These are phyloP conservation scores for Arthrobotrys conoides DNA, from an alignment of 2,329 filamentous ascomycete genomes.

Conservation along the genomic window DNA sequence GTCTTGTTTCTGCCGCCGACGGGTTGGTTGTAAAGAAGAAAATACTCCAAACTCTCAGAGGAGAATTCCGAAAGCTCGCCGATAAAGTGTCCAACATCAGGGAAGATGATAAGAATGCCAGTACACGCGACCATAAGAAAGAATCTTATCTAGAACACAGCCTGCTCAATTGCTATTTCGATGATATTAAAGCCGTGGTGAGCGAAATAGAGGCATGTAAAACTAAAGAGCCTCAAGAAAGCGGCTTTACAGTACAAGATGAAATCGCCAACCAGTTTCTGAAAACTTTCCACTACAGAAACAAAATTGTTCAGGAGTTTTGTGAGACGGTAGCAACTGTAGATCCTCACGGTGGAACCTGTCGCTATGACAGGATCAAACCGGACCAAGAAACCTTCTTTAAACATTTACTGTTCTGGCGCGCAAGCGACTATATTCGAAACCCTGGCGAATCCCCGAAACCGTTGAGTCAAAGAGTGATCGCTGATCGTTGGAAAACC, in stretches of 20 bases:
- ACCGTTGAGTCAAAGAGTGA: neutral
- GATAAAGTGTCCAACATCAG: neutral
- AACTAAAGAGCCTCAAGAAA: too few relatives aligned
- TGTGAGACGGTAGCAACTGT: neutral
- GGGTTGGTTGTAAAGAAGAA: conserved; percentile 14
- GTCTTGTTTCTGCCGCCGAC: neutral
- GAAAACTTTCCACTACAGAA: neutral
- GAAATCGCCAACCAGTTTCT: conserved; percentile 9
- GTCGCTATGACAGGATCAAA: neutral
- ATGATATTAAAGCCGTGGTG: neutral
- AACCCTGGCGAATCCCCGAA: neutral
- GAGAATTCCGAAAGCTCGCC: neutral
- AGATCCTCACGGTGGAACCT: neutral
- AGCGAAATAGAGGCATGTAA: neutral
- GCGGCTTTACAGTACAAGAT: too few relatives aligned
- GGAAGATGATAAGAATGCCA: neutral
- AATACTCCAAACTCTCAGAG: conserved; percentile 3
- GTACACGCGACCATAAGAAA: neutral
- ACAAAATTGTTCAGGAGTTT: conserved; percentile 17
- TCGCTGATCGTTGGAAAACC: neutral
- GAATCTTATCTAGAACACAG: neutral
- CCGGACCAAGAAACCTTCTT: neutral
- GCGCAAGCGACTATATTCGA: conserved; percentile 31
- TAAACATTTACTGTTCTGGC: conserved; percentile 32
- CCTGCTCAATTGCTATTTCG: conserved; percentile 16